These are phyloP conservation scores for Aspergillus viridinutans DNA, from an alignment of 2,329 filamentous ascomycete genomes.

Conservation along the genomic window DNA sequence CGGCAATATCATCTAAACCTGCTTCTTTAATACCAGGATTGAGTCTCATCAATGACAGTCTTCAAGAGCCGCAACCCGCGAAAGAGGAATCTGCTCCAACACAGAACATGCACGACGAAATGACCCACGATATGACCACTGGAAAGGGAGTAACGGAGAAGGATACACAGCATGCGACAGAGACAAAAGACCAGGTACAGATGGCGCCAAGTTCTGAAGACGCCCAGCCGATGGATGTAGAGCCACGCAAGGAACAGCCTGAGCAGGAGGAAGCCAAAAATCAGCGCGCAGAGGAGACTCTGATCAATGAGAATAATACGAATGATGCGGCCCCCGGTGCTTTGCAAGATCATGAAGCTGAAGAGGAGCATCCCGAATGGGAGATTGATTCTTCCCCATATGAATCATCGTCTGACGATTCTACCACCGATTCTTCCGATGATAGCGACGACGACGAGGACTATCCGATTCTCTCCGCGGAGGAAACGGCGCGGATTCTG, in stretches of 20 bases:
- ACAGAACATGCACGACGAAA: neutral
- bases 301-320: conserved; percentile 1
- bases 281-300: neutral
- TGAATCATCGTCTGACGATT: conserved; percentile 58
- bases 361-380: conserved; percentile 67
- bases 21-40: conserved; percentile 34
- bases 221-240: conserved; percentile 27
- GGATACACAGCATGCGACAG: neutral
- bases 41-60: conserved; percentile 27
- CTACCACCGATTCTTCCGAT: conserved; percentile 60
- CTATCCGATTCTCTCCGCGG: conserved; percentile 71
- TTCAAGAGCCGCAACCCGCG: conserved; percentile 9
- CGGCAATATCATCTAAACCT: conserved; percentile 13
- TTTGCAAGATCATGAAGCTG: conserved; percentile 11
- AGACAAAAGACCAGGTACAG: neutral
- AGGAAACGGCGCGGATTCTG: conserved; percentile 77
- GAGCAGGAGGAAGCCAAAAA: conserved; percentile 5
- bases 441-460: conserved; percentile 52
- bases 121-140: neutral
- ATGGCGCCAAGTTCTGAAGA: conserved; percentile 5
- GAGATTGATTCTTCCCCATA: conserved; percentile 75
- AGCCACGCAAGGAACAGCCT: conserved; percentile 11
- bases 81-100: conserved; percentile 4
- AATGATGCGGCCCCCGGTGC: conserved; percentile 7
- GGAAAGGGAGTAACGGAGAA: neutral